These are phyloP conservation scores for Entophlyctis luteolus DNA, from an alignment of 192 early-diverging fungal species.

Conservation along the genomic window DNA sequence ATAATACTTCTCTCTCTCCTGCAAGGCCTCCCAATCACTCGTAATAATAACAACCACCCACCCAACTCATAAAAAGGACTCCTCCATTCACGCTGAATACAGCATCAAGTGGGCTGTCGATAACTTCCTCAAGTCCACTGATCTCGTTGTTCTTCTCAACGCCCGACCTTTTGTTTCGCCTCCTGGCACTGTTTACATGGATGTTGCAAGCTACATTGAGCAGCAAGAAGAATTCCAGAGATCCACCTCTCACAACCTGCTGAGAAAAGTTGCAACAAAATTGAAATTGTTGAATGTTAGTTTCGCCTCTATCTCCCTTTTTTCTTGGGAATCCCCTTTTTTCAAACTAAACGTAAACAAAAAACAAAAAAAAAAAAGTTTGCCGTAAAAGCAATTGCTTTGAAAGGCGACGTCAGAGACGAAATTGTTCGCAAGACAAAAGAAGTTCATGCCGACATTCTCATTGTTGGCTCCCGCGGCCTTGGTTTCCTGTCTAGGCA, in stretches of 20 bases:
- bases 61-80: constrained; percentile 13
- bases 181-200: constrained; percentile 7
- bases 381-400: constrained; percentile 20
- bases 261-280: not conserved
- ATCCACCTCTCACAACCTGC: constrained; percentile 16
- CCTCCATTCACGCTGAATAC: constrained; percentile 6
- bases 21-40: too few relatives aligned
- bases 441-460: constrained; percentile 20
- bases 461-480: constrained; percentile 23
- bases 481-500: not conserved
- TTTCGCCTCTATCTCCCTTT: constrained; percentile 19
- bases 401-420: constrained; percentile 43
- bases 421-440: constrained; percentile 38
- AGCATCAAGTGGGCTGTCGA: constrained; percentile 32
- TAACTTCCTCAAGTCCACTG: constrained; percentile 20
- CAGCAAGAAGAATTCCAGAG: constrained; percentile 12
- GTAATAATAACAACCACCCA: too few relatives aligned
- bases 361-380: too few relatives aligned
- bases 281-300: constrained; percentile 6
- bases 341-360: not conserved
- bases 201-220: constrained; percentile 5
- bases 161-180: constrained; percentile 11
- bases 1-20: not conserved
- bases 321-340: not conserved
- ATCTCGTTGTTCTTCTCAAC: constrained; percentile 35